These are phyloP conservation scores for Dendrothele bispora DNA, from an alignment of 768 basidiomycete species.

Conservation along the genomic window DNA sequence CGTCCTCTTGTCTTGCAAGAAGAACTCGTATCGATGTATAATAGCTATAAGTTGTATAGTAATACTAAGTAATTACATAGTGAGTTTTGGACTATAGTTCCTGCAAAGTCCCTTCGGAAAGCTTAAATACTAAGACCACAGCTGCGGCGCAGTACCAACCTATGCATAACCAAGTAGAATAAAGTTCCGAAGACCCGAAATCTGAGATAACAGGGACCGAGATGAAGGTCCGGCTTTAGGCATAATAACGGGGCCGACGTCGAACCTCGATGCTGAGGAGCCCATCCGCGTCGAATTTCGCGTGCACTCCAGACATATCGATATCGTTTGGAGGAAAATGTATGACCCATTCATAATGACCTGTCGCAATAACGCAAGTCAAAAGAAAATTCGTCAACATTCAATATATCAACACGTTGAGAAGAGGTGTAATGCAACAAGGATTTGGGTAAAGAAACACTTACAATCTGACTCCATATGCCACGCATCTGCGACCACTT, in stretches of 20 bases:
- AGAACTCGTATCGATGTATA: too few relatives aligned
- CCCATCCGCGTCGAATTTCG: slow-evolving; percentile 45
- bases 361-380: slow-evolving; percentile 31
- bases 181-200: too few relatives aligned
- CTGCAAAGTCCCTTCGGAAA: too few relatives aligned
- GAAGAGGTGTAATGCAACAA: slow-evolving; percentile 1
- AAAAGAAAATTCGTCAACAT: background rate
- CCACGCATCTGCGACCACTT: slow-evolving; percentile 63
- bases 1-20: too few relatives aligned
- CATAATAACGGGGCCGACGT: slow-evolving; percentile 1
- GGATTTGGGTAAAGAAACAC: slow-evolving; percentile 23
- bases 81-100: too few relatives aligned
- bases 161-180: too few relatives aligned
- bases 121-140: too few relatives aligned
- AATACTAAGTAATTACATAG: too few relatives aligned
- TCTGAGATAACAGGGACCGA: too few relatives aligned
- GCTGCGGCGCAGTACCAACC: too few relatives aligned
- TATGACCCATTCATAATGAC: slow-evolving; percentile 65
- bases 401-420: background rate
- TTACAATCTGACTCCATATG: slow-evolving; percentile 59
- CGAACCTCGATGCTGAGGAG: slow-evolving; percentile 46
- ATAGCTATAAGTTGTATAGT: too few relatives aligned
- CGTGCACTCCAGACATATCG: slow-evolving; percentile 53
- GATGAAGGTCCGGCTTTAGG: too few relatives aligned
- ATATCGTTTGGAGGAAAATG: slow-evolving; percentile 53